Percentiles rank a stretch among this genome's conserved stretches.
Evolutionary conservation across 331 rosid genomes (phyloP).

Genomic region (Quercus lobata): DNA sequence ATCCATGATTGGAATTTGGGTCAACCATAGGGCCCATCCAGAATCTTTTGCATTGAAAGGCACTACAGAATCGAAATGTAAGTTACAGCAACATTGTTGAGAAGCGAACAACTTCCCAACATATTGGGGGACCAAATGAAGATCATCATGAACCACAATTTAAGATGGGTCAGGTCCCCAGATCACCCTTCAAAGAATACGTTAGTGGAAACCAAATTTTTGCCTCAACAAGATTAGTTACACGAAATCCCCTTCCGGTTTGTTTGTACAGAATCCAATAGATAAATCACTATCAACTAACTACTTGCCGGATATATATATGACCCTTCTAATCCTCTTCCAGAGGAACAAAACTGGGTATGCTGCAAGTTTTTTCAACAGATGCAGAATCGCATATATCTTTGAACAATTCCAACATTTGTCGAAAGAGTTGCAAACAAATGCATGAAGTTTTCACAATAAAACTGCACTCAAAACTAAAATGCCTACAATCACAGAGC

Average conservation of each 20-base stretch:
- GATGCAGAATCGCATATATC: constrained; percentile 17
- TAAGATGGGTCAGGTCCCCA: not conserved
- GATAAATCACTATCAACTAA: constrained; percentile 25
- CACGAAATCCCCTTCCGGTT: constrained; percentile 18
- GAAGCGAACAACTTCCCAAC: not conserved
- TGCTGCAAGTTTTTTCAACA: constrained; percentile 30
- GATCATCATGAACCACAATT: constrained; percentile 10
- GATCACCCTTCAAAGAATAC: constrained; percentile 36
- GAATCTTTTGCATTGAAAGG: not conserved
- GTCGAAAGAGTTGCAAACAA: constrained; percentile 13
- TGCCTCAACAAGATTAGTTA: constrained; percentile 20
- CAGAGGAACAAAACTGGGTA: constrained; percentile 53
- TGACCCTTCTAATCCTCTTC: constrained; percentile 34
- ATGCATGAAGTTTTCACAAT: constrained; percentile 38
- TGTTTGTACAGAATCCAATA: constrained; percentile 51
- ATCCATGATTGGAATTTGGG: not conserved
- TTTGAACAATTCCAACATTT: constrained; percentile 21
- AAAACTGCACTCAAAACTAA: constrained; percentile 41
- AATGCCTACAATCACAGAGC: constrained; percentile 40
- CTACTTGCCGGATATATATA: constrained; percentile 20
- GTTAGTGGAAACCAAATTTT: not conserved
- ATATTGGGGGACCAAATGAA: not conserved
- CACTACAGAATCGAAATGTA: not conserved
- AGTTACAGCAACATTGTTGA: not conserved
- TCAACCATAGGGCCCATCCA: not conserved